A percentile compares a stretch with the other conserved stretches of the same genome.
Evolutionary conservation across 768 basidiomycete genomes (phyloP).

Genomic region (Boletus insuetus): DNA sequence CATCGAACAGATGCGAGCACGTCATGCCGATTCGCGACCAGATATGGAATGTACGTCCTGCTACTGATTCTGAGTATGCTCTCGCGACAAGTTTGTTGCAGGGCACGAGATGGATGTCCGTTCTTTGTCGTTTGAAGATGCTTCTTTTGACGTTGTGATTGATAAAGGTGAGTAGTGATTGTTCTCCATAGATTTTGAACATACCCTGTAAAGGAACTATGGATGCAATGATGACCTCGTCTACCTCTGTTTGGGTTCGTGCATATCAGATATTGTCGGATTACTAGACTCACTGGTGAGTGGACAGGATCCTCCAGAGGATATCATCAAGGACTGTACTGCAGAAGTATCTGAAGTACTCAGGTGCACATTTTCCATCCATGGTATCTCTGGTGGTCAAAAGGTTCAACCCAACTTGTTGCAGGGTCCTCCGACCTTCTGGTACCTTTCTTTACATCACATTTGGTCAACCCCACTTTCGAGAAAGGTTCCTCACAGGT

Average conservation of each 20-base stretch:
- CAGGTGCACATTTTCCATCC: conserved; percentile 44
- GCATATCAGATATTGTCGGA: neutral
- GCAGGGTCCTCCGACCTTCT: conserved; percentile 58
- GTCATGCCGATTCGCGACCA: conserved; percentile 48
- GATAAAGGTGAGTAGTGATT: conserved; percentile 60
- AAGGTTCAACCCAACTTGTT: neutral
- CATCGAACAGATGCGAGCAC: conserved; percentile 68
- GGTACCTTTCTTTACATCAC: conserved; percentile 78
- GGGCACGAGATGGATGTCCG: conserved; percentile 88
- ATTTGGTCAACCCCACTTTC: conserved; percentile 89
- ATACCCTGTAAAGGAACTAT: conserved; percentile 54
- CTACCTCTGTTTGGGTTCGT: conserved; percentile 78
- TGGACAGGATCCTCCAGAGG: conserved; percentile 66
- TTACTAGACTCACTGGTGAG: conserved; percentile 1
- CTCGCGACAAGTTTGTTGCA: conserved; percentile 27
- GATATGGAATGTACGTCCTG: conserved; percentile 65
- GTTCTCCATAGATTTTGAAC: neutral
- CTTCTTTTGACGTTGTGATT: conserved; percentile 73
- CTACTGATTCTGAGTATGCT: neutral
- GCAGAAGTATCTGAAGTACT: conserved; percentile 76
- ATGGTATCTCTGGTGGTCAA: neutral
- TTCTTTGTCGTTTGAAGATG: conserved; percentile 52
- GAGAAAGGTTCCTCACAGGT: conserved; percentile 58
- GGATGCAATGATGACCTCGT: conserved; percentile 87
- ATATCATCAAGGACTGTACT: conserved; percentile 67